These are phyloP conservation scores for Hemisphaericaspora nanyangensis DNA, from an alignment of 805 yeast species.

Conservation along the genomic window DNA sequence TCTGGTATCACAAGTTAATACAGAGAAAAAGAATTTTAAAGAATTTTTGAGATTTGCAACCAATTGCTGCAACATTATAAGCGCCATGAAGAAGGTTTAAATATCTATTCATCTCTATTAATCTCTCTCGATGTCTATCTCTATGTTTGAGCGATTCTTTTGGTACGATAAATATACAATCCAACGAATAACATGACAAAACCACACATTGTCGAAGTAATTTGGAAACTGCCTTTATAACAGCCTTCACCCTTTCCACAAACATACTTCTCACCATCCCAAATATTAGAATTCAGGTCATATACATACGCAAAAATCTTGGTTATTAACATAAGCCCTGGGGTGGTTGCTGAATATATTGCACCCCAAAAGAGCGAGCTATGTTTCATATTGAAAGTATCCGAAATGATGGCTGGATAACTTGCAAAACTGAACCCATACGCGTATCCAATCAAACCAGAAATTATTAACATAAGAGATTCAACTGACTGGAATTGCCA, in stretches of 20 bases:
- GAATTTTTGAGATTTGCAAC: too few relatives aligned
- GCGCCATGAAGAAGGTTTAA: too few relatives aligned
- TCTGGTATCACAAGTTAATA: too few relatives aligned
- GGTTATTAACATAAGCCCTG: constrained; percentile 29
- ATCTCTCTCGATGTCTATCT: too few relatives aligned
- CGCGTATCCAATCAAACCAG: constrained; percentile 29
- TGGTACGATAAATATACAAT: too few relatives aligned
- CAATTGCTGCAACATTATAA: too few relatives aligned
- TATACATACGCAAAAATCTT: constrained; percentile 29
- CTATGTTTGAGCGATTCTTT: too few relatives aligned
- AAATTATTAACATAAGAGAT: constrained; percentile 18
- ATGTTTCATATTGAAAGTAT: constrained; percentile 28
- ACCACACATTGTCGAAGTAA: constrained; percentile 21
- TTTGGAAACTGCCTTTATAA: constrained; percentile 22
- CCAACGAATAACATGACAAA: constrained; percentile 17
- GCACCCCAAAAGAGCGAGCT: constrained; percentile 34
- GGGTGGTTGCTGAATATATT: constrained; percentile 28
- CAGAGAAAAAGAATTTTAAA: too few relatives aligned
- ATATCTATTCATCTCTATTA: too few relatives aligned
- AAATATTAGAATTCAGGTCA: constrained; percentile 20
- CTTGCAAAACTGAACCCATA: constrained; percentile 33
- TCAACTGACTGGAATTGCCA: constrained; percentile 13
- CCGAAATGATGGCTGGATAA: constrained; percentile 32
- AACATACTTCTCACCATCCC: constrained; percentile 16
- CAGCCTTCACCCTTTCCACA: constrained; percentile 29